A percentile compares a stretch with the other conserved stretches of the same genome.
These are phyloP conservation scores for Hypoxylon crocopeplum DNA, from an alignment of 495 filamentous ascomycete genomes.

Conservation along the genomic window DNA sequence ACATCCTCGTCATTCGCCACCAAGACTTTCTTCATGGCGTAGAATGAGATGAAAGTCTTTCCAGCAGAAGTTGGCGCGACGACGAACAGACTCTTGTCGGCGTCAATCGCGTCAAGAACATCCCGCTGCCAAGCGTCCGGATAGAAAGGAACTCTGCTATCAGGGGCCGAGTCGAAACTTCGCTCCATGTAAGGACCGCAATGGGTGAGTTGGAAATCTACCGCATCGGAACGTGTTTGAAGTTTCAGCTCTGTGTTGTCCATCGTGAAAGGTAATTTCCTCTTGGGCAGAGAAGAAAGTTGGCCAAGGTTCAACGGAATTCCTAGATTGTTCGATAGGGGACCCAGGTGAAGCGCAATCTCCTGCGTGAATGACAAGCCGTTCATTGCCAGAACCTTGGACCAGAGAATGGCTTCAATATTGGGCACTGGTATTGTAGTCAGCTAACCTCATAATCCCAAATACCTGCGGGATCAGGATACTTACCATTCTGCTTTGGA, in stretches of 20 bases:
- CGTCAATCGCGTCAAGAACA: slow-evolving; percentile 76
- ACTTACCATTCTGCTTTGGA: slow-evolving; percentile 20
- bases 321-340: not conserved
- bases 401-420: slow-evolving; percentile 7
- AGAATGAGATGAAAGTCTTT: slow-evolving; percentile 69
- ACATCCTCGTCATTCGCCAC: slow-evolving; percentile 69
- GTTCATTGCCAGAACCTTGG: not conserved
- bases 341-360: not conserved
- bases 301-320: not conserved
- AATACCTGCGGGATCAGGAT: not conserved
- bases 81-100: slow-evolving; percentile 70
- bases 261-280: slow-evolving; percentile 2
- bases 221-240: slow-evolving; percentile 15
- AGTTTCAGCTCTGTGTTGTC: not conserved
- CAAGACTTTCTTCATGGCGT: slow-evolving; percentile 79
- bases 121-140: slow-evolving; percentile 79
- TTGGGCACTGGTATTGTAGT: not conserved
- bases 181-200: slow-evolving; percentile 79
- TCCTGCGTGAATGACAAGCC: not conserved
- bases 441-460: not conserved
- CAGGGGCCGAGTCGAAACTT: slow-evolving; percentile 69
- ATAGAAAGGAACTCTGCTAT: slow-evolving; percentile 70
- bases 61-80: slow-evolving; percentile 78
- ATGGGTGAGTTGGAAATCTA: slow-evolving; percentile 68
- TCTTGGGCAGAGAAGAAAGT: not conserved